Evolutionary conservation across 768 basidiomycete genomes (phyloP).

Genomic region (Phylloporus sp.): DNA sequence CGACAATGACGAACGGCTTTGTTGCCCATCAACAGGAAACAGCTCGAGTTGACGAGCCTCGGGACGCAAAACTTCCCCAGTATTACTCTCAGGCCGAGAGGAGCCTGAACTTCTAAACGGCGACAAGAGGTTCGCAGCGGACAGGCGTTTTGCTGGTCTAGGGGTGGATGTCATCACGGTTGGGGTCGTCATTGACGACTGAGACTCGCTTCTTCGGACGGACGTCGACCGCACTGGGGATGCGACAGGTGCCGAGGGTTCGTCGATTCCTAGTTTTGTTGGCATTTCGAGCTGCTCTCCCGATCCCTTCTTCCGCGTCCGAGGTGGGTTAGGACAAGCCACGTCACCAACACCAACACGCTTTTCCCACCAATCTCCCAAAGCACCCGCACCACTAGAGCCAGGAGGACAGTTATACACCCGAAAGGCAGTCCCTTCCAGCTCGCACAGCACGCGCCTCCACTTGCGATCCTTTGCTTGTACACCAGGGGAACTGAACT

Average conservation of each 20-base stretch:
- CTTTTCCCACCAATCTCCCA: constrained; percentile 77
- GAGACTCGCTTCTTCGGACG: constrained; percentile 18
- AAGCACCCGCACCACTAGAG: constrained; percentile 42
- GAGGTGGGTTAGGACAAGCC: constrained; percentile 26
- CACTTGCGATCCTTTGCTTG: constrained; percentile 91
- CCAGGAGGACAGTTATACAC: constrained; percentile 56
- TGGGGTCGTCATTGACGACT: constrained; percentile 22
- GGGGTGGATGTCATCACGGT: constrained; percentile 13
- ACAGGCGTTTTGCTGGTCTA: constrained; percentile 21
- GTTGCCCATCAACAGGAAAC: constrained; percentile 20
- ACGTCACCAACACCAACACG: constrained; percentile 70
- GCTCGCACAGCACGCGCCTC: constrained; percentile 79
- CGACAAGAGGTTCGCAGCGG: constrained; percentile 27
- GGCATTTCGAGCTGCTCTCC: constrained; percentile 25
- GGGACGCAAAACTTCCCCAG: constrained; percentile 5
- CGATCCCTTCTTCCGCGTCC: constrained; percentile 13
- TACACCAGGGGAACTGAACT: constrained; percentile 79
- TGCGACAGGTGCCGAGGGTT: neutral
- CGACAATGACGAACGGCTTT: constrained; percentile 20
- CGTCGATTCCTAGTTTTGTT: constrained; percentile 22
- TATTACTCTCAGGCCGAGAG: constrained; percentile 7
- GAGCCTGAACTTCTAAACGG: constrained; percentile 19
- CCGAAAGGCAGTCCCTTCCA: constrained; percentile 88
- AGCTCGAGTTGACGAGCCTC: constrained; percentile 20
- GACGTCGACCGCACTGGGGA: constrained; percentile 1